These are phyloP conservation scores for Sideroxylon spinosum DNA, from an alignment of 179 eudicot genomes.

Conservation along the genomic window DNA sequence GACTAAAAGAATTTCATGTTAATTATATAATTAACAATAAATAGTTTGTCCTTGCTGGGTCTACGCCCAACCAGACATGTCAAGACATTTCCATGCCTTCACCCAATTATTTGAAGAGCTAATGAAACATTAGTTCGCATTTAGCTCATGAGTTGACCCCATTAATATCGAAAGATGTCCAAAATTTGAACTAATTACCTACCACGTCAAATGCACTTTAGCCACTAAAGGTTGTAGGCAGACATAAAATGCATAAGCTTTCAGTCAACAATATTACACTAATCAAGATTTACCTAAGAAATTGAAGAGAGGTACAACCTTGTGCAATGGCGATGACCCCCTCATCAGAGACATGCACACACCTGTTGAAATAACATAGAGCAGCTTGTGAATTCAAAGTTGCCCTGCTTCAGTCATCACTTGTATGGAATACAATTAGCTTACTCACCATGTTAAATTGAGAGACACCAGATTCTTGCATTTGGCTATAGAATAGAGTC, in stretches of 20 bases:
- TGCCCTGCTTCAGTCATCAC: background rate
- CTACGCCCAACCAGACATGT: too few relatives aligned
- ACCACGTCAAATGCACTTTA: too few relatives aligned
- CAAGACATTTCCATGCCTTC: too few relatives aligned
- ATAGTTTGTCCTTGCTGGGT: too few relatives aligned
- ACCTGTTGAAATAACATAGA: slow-evolving; percentile 43
- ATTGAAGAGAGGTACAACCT: slow-evolving; percentile 68
- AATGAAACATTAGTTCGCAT: background rate
- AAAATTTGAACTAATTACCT: background rate
- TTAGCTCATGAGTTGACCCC: background rate
- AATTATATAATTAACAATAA: too few relatives aligned
- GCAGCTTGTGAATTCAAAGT: background rate
- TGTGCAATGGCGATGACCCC: slow-evolving; percentile 76
- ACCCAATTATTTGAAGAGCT: background rate
- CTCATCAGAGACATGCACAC: slow-evolving; percentile 67
- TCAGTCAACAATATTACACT: background rate
- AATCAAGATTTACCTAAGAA: slow-evolving; percentile 50
- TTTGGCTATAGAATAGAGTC: slow-evolving; percentile 63
- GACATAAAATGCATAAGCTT: background rate
- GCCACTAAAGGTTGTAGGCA: background rate
- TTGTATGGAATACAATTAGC: background rate
- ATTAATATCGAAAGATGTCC: slow-evolving; percentile 2
- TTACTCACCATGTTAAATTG: slow-evolving; percentile 72
- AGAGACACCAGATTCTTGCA: slow-evolving; percentile 72
- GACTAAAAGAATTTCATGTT: background rate